A percentile compares a stretch with the other conserved stretches of the same genome.
phyloP scores from a whole-genome alignment of 345 rosid species.

The Eucalyptus brandiana region DNA sequence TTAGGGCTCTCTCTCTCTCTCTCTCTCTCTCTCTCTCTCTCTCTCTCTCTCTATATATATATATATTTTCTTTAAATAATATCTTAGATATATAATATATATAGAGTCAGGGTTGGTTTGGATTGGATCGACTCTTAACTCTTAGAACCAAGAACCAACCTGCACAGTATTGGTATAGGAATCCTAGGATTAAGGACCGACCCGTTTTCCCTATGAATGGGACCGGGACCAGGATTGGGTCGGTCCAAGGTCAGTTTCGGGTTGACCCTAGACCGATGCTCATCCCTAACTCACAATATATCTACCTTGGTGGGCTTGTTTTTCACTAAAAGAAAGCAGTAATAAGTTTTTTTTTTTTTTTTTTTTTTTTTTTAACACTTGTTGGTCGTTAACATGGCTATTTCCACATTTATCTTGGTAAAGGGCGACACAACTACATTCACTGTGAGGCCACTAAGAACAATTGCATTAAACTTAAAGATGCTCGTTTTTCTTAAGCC shows the following conservation, averaged over 20 bases:
- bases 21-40: no score
- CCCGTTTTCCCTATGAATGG: accelerated
- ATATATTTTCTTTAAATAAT: no score
- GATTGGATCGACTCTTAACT: no score
- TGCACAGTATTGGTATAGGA: accelerated
- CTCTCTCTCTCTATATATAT: no score
- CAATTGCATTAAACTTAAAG: neutral
- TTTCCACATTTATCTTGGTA: neutral
- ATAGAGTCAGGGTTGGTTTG: no score
- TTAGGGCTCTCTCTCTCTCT: no score
- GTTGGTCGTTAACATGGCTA: neutral
- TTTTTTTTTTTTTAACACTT: neutral
- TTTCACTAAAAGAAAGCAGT: neutral
- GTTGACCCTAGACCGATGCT: no score
- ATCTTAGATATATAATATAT: no score
- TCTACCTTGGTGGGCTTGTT: neutral
- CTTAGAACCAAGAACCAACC: no score
- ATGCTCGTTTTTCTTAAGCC: neutral
- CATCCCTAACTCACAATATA: neutral
- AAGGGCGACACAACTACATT: neutral
- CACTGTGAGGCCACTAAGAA: neutral
- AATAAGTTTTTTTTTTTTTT: neutral
- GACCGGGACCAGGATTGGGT: accelerated
- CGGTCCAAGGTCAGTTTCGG: accelerated
- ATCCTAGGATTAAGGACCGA: no score